Evolutionary conservation across 2,329 filamentous ascomycete genomes (phyloP).

Genomic region (Lanzia echinophila): DNA sequence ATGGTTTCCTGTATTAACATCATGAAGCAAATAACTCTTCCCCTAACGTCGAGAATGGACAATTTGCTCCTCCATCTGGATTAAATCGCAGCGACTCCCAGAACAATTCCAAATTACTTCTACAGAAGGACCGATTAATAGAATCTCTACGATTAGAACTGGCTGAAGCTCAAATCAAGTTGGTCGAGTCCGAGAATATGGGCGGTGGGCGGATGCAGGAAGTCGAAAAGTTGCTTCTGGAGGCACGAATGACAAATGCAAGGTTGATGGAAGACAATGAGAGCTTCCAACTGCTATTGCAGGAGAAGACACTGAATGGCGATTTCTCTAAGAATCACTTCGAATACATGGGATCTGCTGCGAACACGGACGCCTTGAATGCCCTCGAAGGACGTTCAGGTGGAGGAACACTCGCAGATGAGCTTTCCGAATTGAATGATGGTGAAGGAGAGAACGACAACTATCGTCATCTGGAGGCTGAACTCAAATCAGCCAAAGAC

Average conservation of each 20-base stretch:
- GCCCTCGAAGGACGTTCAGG: conserved; percentile 55
- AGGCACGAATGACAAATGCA: conserved; percentile 92
- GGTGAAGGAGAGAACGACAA: conserved; percentile 55
- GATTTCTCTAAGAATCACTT: conserved; percentile 83
- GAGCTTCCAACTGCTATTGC: conserved; percentile 90
- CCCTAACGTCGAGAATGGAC: conserved; percentile 64
- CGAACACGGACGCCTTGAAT: conserved; percentile 57
- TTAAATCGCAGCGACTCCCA: conserved; percentile 81
- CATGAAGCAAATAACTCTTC: conserved; percentile 44
- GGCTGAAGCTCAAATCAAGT: conserved; percentile 90
- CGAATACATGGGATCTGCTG: conserved; percentile 44
- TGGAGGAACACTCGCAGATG: conserved; percentile 69
- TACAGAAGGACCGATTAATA: conserved; percentile 95
- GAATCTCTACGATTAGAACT: conserved; percentile 87
- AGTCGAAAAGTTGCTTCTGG: conserved; percentile 83
- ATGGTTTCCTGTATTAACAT: conserved; percentile 13
- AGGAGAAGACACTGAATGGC: conserved; percentile 91
- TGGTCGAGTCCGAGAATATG: conserved; percentile 89
- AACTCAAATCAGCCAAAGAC: conserved; percentile 75
- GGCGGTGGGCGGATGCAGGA: conserved; percentile 82
- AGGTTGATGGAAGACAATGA: conserved; percentile 98
- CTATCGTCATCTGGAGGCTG: conserved; percentile 65
- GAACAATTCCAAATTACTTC: conserved; percentile 80
- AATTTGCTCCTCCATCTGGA: conserved; percentile 81
- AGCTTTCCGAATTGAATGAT: conserved; percentile 59